Evolutionary conservation across 371 early-diverging fungal species (phyloP).

Genomic region (Batkoa obscura): DNA sequence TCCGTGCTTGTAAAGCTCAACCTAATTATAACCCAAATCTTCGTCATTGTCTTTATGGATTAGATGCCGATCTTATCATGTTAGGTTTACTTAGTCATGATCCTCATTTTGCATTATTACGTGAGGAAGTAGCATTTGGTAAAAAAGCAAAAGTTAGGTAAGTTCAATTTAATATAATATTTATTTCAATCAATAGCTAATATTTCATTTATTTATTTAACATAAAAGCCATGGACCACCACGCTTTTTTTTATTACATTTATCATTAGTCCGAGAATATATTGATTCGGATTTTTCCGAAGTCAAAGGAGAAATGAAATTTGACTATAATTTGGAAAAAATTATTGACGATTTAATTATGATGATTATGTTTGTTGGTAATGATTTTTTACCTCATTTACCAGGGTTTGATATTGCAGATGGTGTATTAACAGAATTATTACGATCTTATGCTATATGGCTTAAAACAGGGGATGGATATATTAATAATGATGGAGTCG

Average conservation of each 20-base stretch:
- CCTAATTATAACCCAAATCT: constrained; percentile 72
- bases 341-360: constrained; percentile 98
- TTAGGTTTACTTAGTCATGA: constrained; percentile 93
- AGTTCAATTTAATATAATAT: not conserved
- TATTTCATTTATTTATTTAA: not conserved
- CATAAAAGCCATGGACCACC: not conserved
- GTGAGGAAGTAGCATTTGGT: constrained; percentile 70
- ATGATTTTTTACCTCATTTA: constrained; percentile 97
- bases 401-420: constrained; percentile 93
- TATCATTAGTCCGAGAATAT: constrained; percentile 80
- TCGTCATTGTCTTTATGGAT: constrained; percentile 84
- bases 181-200: not conserved
- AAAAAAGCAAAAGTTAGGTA: not conserved
- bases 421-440: constrained; percentile 81
- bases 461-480: constrained; percentile 55
- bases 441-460: constrained; percentile 60
- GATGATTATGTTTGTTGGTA: constrained; percentile 96
- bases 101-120: constrained; percentile 83
- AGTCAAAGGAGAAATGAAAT: constrained; percentile 23
- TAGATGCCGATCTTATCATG: constrained; percentile 99
- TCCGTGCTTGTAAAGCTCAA: constrained; percentile 59
- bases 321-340: constrained; percentile 68
- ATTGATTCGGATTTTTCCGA: constrained; percentile 32
- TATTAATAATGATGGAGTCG: constrained; percentile 59
- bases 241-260: constrained; percentile 35